A percentile compares a stretch with the other conserved stretches of the same genome.
phyloP scores from a whole-genome alignment of 169 alveolate species.

The Eimeria brunetti region DNA sequence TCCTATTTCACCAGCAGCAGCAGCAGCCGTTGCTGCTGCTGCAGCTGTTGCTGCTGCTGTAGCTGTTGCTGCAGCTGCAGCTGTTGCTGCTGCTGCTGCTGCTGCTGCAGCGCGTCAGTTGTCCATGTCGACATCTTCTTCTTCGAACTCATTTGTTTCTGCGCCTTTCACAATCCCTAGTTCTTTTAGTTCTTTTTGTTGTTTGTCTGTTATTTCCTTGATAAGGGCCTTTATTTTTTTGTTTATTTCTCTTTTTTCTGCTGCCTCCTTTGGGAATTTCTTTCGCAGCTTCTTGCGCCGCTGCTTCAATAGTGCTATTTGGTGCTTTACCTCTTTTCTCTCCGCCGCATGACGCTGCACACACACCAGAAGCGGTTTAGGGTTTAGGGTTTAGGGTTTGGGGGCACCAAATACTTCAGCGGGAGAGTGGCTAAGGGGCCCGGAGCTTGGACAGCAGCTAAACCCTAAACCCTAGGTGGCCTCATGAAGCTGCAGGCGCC shows the following conservation, averaged over 20 bases:
- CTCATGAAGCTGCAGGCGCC: neutral
- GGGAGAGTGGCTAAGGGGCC: neutral
- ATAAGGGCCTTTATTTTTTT: neutral
- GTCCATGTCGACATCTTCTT: constrained; percentile 52
- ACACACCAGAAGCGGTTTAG: neutral
- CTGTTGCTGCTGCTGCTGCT: neutral
- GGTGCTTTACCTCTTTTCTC: constrained; percentile 42
- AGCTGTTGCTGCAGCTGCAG: neutral
- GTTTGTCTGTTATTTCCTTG: constrained; percentile 17
- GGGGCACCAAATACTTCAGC: neutral
- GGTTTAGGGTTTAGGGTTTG: constrained; percentile 37
- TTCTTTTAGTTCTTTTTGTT: constrained; percentile 31
- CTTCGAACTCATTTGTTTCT: neutral
- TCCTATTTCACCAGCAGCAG: neutral
- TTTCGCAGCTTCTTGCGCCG: constrained; percentile 34
- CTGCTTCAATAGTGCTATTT: constrained; percentile 32
- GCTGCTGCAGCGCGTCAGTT: neutral
- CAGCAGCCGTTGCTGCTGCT: neutral
- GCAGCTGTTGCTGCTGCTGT: neutral
- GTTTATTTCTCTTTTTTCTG: constrained; percentile 46
- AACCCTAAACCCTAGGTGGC: neutral
- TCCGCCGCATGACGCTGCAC: constrained; percentile 66
- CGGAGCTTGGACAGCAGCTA: neutral
- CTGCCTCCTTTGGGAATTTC: constrained; percentile 46
- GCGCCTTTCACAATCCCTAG: neutral